Evolutionary conservation across 768 basidiomycete genomes (phyloP), one percentile per base, ranked within the genome.

Genomic region (Ramaria sp.): DNA sequence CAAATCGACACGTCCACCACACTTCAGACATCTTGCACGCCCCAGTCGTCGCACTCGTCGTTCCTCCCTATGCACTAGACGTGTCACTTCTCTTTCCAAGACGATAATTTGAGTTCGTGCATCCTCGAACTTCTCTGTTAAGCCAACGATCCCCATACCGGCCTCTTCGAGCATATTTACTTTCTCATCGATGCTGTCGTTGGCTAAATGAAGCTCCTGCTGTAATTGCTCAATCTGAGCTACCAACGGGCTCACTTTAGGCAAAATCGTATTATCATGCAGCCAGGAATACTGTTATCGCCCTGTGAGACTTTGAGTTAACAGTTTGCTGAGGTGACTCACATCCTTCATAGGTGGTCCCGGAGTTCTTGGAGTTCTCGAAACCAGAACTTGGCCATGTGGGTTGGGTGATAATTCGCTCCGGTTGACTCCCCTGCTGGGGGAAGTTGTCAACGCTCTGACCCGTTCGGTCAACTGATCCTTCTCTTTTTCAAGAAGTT

Each of bases 151-250:
- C 30, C 81, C 88, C 13, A 85, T 68, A 4, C 90, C 90, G 0
- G 85, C 83, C 57, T 91, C 84, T 64, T 89, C 87, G 2, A 94
- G 81, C 52, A 84, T 82, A 65, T 91, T 89, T 15, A 94, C 75
- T 67, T 93, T 92, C 64, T 91, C 84, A 62, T 94, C 92, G 54
- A 94, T 88, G 62, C 80, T 86, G 37, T 86, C 83, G 65, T 94
- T 91, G 10, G 90, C 91, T 2, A 66, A 75, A 60, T 86, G 84
- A 27, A 93, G 82, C 62, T 92, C 84, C 17, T 73, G 73, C 63
- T 91, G 85, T 38, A 93, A 72, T 22, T 84, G 78, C 51, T 73
- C 75, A 51, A 92, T 87, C 67, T 92, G 86, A 1, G 75, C 70
- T n/a, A 90, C 66, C 17, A 89, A 68, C 86, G 3, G 83, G 73